Conservation (phyloP, 2,329 filamentous ascomycete genomes). For the Pleurostoma richardsiae region DNA sequence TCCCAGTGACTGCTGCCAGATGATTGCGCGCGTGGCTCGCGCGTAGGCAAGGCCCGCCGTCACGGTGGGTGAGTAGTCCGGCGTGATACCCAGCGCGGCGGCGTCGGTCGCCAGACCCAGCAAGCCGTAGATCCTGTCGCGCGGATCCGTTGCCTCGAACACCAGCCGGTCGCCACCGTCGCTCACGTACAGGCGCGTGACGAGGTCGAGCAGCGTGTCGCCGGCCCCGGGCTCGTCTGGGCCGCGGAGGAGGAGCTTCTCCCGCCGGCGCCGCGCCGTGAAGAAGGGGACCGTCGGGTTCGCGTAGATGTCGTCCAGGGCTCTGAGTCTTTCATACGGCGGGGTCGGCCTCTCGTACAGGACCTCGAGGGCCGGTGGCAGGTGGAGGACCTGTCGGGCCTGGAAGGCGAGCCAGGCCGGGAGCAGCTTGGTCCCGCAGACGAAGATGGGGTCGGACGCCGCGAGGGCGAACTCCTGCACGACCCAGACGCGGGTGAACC, state of each 20-base stretch:
- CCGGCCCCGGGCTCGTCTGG: not conserved
- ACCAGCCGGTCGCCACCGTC: not conserved
- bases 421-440: not conserved
- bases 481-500: constrained; percentile 13
- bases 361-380: not conserved
- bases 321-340: not conserved
- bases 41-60: not conserved
- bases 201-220: not conserved
- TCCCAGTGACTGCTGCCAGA: not conserved
- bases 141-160: not conserved
- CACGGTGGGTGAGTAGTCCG: constrained; percentile 3
- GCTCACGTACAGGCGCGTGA: not conserved
- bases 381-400: not conserved
- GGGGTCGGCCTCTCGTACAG: not conserved
- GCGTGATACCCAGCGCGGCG: not conserved
- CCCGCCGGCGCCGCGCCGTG: not conserved
- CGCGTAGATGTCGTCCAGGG: not conserved
- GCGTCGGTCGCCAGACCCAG: not conserved
- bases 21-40: not conserved
- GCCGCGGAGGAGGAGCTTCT: not conserved
- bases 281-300: not conserved
- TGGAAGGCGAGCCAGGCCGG: not conserved
- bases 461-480: constrained; percentile 15
- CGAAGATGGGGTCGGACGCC: not conserved
- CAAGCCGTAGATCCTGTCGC: constrained; percentile 3